phyloP scores from a whole-genome alignment of 768 basidiomycete genomes.

The Auricularia auricula-judae region DNA sequence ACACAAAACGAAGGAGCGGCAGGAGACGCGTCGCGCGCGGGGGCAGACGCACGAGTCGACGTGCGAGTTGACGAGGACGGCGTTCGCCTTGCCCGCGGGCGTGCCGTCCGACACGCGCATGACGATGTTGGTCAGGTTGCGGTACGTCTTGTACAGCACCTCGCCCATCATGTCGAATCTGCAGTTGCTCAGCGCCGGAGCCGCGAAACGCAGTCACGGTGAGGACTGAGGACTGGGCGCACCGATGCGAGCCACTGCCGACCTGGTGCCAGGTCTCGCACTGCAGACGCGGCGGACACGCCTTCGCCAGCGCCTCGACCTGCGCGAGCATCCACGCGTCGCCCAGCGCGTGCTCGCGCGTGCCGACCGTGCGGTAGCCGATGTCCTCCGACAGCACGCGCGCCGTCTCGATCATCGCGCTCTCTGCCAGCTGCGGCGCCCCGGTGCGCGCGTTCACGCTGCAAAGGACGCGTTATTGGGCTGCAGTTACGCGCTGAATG shows the following conservation, averaged over 20 bases:
- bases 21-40: conserved; percentile 54
- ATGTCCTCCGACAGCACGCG: conserved; percentile 63
- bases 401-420: conserved; percentile 3
- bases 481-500: too few relatives aligned
- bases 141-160: conserved; percentile 76
- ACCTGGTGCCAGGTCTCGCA: conserved; percentile 89
- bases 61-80: conserved; percentile 81
- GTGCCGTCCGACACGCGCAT: conserved; percentile 78
- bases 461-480: background rate
- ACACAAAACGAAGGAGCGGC: conserved; percentile 35
- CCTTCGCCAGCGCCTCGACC: conserved; percentile 44
- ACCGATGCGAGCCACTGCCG: conserved; percentile 84
- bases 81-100: conserved; percentile 59
- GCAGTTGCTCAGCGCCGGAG: background rate
- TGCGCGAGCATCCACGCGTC: conserved; percentile 73
- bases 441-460: conserved; percentile 4
- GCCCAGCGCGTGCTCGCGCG: conserved; percentile 73
- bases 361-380: conserved; percentile 87
- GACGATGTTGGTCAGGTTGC: conserved; percentile 79
- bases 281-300: conserved; percentile 69
- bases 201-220: background rate
- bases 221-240: conserved; percentile 16
- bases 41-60: conserved; percentile 35
- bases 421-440: conserved; percentile 8
- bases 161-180: conserved; percentile 91